Conservation (phyloP, 345 rosid genomes). For the Jatropha curcas region DNA sequence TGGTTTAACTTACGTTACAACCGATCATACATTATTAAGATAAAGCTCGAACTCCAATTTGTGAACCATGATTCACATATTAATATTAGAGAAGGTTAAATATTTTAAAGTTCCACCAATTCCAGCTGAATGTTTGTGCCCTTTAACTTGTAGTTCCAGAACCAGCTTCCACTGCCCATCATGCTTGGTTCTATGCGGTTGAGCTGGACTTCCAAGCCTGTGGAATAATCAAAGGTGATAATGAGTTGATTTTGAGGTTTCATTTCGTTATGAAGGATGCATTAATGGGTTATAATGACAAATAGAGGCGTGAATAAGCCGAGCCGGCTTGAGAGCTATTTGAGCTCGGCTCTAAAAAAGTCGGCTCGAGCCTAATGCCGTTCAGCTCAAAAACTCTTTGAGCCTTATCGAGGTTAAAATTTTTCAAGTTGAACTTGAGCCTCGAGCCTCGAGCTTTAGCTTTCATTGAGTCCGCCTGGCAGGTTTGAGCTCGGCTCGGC, state of each 20-base stretch:
- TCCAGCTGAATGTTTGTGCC: slow-evolving; percentile 64
- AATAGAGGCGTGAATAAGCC: too few species aligned
- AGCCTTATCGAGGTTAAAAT: too few species aligned
- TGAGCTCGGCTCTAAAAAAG: too few species aligned
- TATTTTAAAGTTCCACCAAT: slow-evolving; percentile 41
- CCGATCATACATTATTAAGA: slow-evolving; percentile 23
- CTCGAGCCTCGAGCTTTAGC: too few species aligned
- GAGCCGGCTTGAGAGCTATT: too few species aligned
- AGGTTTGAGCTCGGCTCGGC: too few species aligned
- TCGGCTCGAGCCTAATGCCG: too few species aligned
- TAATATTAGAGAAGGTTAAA: slow-evolving; percentile 3
- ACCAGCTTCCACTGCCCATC: slow-evolving; percentile 84
- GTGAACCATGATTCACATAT: slow-evolving; percentile 61
- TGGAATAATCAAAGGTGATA: not conserved
- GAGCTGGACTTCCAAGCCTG: slow-evolving; percentile 58
- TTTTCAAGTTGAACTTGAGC: too few species aligned
- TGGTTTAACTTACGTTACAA: slow-evolving; percentile 62
- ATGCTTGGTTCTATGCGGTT: slow-evolving; percentile 46
- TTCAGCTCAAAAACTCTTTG: too few species aligned
- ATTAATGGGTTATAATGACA: too few species aligned
- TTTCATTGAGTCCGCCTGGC: too few species aligned
- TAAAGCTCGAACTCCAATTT: slow-evolving; percentile 13
- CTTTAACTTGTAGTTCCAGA: slow-evolving; percentile 68
- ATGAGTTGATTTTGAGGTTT: not conserved
- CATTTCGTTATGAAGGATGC: too few species aligned